Percentiles rank a stretch among this genome's conserved stretches.
These are phyloP conservation scores for Coniochaeta pulveracea DNA, from an alignment of 2,329 filamentous ascomycete species.

Conservation along the genomic window DNA sequence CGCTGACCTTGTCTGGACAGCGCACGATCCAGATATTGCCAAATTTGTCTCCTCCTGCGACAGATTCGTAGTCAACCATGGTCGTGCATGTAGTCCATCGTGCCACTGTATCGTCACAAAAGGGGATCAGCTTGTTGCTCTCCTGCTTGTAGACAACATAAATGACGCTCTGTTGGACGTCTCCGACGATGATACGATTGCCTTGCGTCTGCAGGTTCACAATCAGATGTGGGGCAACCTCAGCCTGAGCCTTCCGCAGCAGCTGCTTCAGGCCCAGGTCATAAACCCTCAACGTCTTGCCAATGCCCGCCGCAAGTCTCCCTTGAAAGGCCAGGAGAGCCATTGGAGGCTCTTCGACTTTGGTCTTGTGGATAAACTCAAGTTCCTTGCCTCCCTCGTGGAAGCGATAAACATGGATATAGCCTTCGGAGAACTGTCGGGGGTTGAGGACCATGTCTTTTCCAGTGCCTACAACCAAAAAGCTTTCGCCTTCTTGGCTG, in stretches of 20 bases:
- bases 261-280: slow-evolving; percentile 90
- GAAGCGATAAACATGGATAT: slow-evolving; percentile 87
- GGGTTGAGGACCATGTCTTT: slow-evolving; percentile 80
- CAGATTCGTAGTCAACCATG: slow-evolving; percentile 97
- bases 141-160: slow-evolving; percentile 90
- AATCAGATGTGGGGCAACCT: slow-evolving; percentile 72
- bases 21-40: slow-evolving; percentile 92
- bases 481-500: slow-evolving; percentile 79
- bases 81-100: slow-evolving; percentile 84
- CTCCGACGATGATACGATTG: slow-evolving; percentile 81
- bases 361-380: slow-evolving; percentile 94
- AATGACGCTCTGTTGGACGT: slow-evolving; percentile 83
- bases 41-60: slow-evolving; percentile 93
- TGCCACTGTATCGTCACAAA: slow-evolving; percentile 79
- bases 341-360: slow-evolving; percentile 77
- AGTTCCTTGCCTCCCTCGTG: slow-evolving; percentile 76
- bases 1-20: slow-evolving; percentile 73
- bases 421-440: slow-evolving; percentile 64
- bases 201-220: slow-evolving; percentile 83
- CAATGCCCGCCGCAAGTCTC: slow-evolving; percentile 74
- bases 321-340: slow-evolving; percentile 93
- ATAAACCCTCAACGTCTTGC: slow-evolving; percentile 72
- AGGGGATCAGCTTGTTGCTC: slow-evolving; percentile 85
- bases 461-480: slow-evolving; percentile 87
- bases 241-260: slow-evolving; percentile 79